phyloP scores from a whole-genome alignment of 805 yeast species.

The Lipomyces yamanashiensis region DNA sequence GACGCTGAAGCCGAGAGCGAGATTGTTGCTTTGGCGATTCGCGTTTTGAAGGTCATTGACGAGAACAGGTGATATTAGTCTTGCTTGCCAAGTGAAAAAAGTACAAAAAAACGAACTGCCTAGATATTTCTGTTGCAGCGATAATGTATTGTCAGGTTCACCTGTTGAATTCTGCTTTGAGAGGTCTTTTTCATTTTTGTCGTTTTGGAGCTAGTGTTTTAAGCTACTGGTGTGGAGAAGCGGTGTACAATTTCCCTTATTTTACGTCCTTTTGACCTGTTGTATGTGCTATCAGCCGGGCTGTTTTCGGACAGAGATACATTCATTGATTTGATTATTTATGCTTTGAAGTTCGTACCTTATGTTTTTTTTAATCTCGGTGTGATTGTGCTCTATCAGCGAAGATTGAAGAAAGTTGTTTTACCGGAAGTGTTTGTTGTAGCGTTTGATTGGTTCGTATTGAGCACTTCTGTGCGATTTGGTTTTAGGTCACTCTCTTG shows the following conservation, averaged over 20 bases:
- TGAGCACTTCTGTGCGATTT: background rate
- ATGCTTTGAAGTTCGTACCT: background rate
- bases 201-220: background rate
- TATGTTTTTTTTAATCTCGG: background rate
- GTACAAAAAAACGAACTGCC: background rate
- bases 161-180: background rate
- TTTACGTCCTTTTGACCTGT: background rate
- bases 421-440: background rate
- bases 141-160: no score
- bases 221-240: background rate
- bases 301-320: no score
- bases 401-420: background rate
- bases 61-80: conserved; percentile 10
- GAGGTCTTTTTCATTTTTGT: background rate
- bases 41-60: conserved; percentile 28
- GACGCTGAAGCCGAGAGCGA: conserved; percentile 36
- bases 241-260: background rate
- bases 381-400: background rate
- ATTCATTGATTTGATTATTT: background rate
- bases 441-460: background rate
- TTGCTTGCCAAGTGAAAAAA: background rate
- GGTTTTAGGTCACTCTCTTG: conserved; percentile 1
- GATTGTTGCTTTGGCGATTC: conserved; percentile 30
- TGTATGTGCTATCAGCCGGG: no score
- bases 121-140: background rate